Evolutionary conservation across 768 basidiomycete genomes (phyloP).

Genomic region (Pholiota conissans): DNA sequence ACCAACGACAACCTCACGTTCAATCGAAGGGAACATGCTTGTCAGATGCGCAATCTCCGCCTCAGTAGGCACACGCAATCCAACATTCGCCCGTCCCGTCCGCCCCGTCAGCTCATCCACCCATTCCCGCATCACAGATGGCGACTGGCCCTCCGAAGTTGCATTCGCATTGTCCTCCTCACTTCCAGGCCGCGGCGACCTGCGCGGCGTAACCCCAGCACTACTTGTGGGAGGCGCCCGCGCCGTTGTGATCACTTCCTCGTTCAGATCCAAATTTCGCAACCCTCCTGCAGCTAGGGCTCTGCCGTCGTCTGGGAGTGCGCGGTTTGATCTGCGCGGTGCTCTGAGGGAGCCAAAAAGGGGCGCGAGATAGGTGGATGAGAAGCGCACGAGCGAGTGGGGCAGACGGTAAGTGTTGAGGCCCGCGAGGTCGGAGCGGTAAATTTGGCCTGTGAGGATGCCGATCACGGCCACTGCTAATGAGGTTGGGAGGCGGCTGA

Average conservation of each 20-base stretch:
- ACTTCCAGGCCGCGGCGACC: background rate
- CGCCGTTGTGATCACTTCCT: constrained; percentile 68
- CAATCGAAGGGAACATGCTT: constrained; percentile 82
- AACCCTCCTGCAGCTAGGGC: constrained; percentile 10
- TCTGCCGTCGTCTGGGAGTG: constrained; percentile 59
- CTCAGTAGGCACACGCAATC: constrained; percentile 71
- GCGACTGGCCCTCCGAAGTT: constrained; percentile 22
- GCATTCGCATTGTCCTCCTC: background rate
- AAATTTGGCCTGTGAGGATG: constrained; percentile 69
- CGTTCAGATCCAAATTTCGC: constrained; percentile 32
- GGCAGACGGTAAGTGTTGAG: constrained; percentile 83
- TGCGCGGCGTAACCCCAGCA: background rate
- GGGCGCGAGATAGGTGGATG: constrained; percentile 59
- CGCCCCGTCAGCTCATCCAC: constrained; percentile 77
- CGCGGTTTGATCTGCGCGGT: constrained; percentile 69
- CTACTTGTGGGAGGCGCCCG: constrained; percentile 27
- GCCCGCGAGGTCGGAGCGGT: constrained; percentile 79
- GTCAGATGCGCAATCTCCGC: constrained; percentile 74
- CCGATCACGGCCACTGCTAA: constrained; percentile 63
- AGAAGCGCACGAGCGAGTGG: constrained; percentile 51
- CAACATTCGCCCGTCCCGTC: constrained; percentile 48
- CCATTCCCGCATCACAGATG: constrained; percentile 74
- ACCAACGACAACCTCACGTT: constrained; percentile 68
- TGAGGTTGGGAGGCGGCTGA: constrained; percentile 69
- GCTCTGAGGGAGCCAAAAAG: constrained; percentile 65